Base-by-base conservation (phyloP, 225 moss, liverwort and hornwort genomes). In the Climacium dendroides region DNA sequence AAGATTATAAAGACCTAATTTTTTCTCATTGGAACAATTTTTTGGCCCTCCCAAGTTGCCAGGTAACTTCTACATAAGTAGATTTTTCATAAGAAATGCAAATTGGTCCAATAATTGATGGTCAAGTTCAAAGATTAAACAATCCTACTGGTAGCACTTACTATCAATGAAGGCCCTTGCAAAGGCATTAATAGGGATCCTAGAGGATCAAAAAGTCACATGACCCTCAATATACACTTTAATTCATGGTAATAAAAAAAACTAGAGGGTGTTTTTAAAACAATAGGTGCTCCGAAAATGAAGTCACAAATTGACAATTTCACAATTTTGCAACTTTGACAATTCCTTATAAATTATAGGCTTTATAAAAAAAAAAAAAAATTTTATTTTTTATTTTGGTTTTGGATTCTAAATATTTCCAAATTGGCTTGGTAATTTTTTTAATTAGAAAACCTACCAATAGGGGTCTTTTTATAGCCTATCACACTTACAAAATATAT, bases 371-470 rank as follows among this genome's bases (percentile, higher is more conserved):
- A 45, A 45, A 45, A 45, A 7, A 24, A 39, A 45, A 45, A 45
- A 45, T 6, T 45, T 45, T 6, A 45, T 45, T 45, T 45, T 45
- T 45, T 6, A 45, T 39, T 39, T n/a, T 7, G 13, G 0, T 39
- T 13, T 7, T 69, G 2, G 0, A 7, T 69, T 66, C 20, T 66
- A 13, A 23, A 39, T 24, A 0, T 69, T 39, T 2, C 2, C 4
- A 39, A 67, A 39, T 2, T n/a, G n/a, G n/a, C 7, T 39, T 39
- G 4, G 3, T 24, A 39, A 14, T 39, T 69, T 37, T 69, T 1
- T n/a, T 3, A 39, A 39, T 69, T 25, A 69, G 1, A 0, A 0
- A 69, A 69, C 2, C 14, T 69, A 4, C 32, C 39, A 2, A 14
- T 39, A 69, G 0, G 1, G 39, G 1, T 24, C 14, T 3, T 39